These are phyloP conservation scores for Trichophyton schoenleinii DNA, from an alignment of 2,329 filamentous ascomycete species.

Conservation along the genomic window DNA sequence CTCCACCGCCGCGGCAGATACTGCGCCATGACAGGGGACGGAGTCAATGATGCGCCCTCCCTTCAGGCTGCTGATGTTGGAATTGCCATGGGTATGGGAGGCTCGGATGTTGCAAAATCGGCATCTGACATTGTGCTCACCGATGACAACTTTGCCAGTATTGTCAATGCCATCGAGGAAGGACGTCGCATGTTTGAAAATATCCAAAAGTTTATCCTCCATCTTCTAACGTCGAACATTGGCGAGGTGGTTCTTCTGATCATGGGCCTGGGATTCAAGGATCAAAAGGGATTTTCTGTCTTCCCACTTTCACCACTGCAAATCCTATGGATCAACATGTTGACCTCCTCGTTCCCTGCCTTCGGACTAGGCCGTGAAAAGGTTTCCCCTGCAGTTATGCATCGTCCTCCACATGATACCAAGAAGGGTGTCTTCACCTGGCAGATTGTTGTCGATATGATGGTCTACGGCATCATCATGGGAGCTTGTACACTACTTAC, in stretches of 20 bases:
- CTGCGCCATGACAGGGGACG: conserved; percentile 80
- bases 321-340: conserved; percentile 53
- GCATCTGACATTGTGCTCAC: conserved; percentile 51
- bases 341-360: conserved; percentile 46
- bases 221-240: conserved; percentile 44
- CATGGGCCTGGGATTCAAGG: conserved; percentile 48
- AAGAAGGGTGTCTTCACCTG: conserved; percentile 41
- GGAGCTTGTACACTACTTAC: conserved; percentile 38
- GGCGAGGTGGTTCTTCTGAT: conserved; percentile 47
- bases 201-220: conserved; percentile 61
- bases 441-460: conserved; percentile 43
- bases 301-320: conserved; percentile 48
- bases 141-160: conserved; percentile 79
- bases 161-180: conserved; percentile 70
- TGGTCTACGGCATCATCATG: conserved; percentile 42
- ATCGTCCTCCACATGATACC: conserved; percentile 42
- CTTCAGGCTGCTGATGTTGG: conserved; percentile 71
- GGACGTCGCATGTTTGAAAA: conserved; percentile 79
- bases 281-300: conserved; percentile 40
- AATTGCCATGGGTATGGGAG: conserved; percentile 77
- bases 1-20: conserved; percentile 63
- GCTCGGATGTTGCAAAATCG: conserved; percentile 74
- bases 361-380: conserved; percentile 49
- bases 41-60: conserved; percentile 75
- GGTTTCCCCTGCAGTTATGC: conserved; percentile 43